Evolutionary conservation across 2,329 filamentous ascomycete species (phyloP), one percentile per base, ranked within the genome.

Genomic region (Pseudophaeomoniella oleicola): DNA sequence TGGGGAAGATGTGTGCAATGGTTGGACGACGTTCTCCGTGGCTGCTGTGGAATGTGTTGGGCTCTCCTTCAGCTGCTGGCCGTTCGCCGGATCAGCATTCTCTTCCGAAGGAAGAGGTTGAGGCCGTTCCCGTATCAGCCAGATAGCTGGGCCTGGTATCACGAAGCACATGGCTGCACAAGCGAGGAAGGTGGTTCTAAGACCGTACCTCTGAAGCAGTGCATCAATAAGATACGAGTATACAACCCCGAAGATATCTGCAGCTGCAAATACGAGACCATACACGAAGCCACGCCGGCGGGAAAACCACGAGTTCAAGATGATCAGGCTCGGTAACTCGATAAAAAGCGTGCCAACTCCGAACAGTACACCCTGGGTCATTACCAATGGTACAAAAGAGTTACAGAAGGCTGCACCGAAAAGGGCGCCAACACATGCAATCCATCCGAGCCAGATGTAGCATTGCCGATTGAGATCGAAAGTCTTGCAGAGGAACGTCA

Each of bases 161-260:
- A 36, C 16, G 16, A 43, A 39, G n/a, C 18, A 13, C 13, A 42
- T 35, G 4, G 34, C 39, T 2, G 39, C 37, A 16, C 41, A 35
- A 3, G 37, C 32, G n/a, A 41, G 32, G 12, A 39, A 35, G 11
- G 42, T 41, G 5, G 17, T 32, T 16, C 30, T 34, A 4, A 32
- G 14, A 11, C 39, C 35, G 16, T 37, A 33, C 3, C 19, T 29
- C 17, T 32, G 27, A 10, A 43, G 27, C 11, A 43, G 33, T 4
- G 17, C 4, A 18, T 32, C 37, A 12, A 32, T 34, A 2, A 42
- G 19, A 29, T 37, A 42, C 3, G 30, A 32, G 31, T 36, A 42
- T 2, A 14, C 42, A 31, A 39, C 39, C 13, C 39, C 42, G 17
- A 39, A 38, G 2, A 43, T 19, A 33, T 43, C 42, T 5, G 27